A percentile compares a stretch with the other conserved stretches of the same genome.
Conservation (phyloP, 2,329 filamentous ascomycete species). For the Sclerotinia trifoliorum region DNA sequence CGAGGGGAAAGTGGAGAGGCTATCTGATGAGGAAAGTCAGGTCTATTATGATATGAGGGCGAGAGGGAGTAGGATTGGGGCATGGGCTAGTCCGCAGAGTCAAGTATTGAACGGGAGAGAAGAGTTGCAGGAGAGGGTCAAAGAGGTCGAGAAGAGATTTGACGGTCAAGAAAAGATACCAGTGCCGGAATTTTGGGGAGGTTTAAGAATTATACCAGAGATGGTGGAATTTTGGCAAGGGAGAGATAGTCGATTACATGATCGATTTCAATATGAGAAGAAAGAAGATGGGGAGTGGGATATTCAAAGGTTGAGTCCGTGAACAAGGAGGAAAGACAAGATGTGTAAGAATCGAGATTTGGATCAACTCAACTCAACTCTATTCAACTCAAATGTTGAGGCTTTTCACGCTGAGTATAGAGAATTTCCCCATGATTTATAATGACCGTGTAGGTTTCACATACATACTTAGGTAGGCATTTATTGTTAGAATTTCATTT, state of each 20-base stretch:
- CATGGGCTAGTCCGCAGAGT: slow-evolving; percentile 92
- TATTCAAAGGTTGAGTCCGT: slow-evolving; percentile 74
- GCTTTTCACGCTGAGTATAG: not conserved
- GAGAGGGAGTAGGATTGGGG: slow-evolving; percentile 79
- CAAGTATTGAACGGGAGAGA: slow-evolving; percentile 69
- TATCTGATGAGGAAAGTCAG: slow-evolving; percentile 70
- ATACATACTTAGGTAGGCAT: too few relatives aligned
- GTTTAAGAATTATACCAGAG: slow-evolving; percentile 79
- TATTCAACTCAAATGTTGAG: not conserved
- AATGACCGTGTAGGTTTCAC: not conserved
- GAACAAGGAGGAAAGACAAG: not conserved
- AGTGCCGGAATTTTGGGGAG: slow-evolving; percentile 93
- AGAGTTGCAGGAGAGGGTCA: slow-evolving; percentile 74
- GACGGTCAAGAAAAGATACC: slow-evolving; percentile 76
- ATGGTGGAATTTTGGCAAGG: slow-evolving; percentile 97
- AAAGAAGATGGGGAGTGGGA: slow-evolving; percentile 58
- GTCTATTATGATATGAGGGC: slow-evolving; percentile 66
- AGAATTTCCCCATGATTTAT: not conserved
- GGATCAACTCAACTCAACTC: not conserved
- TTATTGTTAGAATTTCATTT: not conserved
- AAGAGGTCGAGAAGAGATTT: slow-evolving; percentile 74
- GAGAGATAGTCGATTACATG: slow-evolving; percentile 82
- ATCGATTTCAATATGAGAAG: slow-evolving; percentile 83
- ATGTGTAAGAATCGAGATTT: not conserved
- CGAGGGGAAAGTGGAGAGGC: slow-evolving; percentile 70